Base-by-base conservation (phyloP, 768 basidiomycete species). In the Hericium erinaceus region DNA sequence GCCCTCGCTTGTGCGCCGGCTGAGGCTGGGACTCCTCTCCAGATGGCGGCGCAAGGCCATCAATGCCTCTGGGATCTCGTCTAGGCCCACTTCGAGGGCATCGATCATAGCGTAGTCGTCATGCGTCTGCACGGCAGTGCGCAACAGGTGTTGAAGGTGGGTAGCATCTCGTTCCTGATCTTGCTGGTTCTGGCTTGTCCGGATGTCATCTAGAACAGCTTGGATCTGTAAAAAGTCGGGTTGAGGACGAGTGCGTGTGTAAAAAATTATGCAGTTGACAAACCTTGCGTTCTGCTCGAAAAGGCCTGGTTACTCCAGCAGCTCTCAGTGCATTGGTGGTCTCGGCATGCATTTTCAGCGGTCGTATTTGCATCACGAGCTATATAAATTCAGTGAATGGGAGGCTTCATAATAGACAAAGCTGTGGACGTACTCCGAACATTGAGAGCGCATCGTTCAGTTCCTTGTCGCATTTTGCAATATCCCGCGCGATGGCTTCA, bases 51-150 rank as follows among this genome's bases (percentile, higher is more conserved):
- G 44, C 15, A 46, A 20, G 20, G 44, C 44, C 2, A 46, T 18
- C 18, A 90, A 82, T 12, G 87, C 87, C 68, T 92, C 89, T 1
- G 85, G 84, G 77, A 89, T 84, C 67, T 89, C 85, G 48, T 80
- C 79, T 48, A 81, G 72, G 28, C 76, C 76, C 41, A 85, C 78
- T 60, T 86, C 80, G 41, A 89, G 72, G 1, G 84, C 76, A 16
- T 75, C 72, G 37, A 87, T 69, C 76, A 89, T 81, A 61, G 82
- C 79, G 8, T 73, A 78, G 64, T 90, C 89, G 61, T 73, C 83
- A 52, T 78, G 78, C 4, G 79, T 73, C 54, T 75, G 73, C 37
- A 87, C 70, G 11, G 85, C 84, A 1, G 66, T 68, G 5, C 79
- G 78, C 75, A 91, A 78, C 52, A 86, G 75, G 57, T 73, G 70